phyloP scores from a whole-genome alignment of 331 rosid genomes.

The Saraca asoca region DNA sequence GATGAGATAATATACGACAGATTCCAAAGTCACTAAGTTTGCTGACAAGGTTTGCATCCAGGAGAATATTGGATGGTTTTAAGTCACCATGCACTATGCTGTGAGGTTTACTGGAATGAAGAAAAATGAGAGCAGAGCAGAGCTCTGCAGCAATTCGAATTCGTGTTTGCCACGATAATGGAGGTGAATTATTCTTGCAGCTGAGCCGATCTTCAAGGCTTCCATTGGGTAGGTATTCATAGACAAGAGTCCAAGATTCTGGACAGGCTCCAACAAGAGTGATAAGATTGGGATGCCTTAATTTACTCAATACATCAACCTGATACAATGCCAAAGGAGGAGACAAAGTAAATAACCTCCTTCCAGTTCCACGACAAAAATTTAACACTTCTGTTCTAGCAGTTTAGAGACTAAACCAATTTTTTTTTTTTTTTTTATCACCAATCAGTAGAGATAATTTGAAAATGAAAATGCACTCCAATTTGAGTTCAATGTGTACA shows the following conservation, averaged over 20 bases:
- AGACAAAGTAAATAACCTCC: constrained; percentile 24
- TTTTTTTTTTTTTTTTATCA: too few relatives aligned
- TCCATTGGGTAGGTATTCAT: constrained; percentile 86
- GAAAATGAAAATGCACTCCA: too few relatives aligned
- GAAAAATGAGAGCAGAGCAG: constrained; percentile 79
- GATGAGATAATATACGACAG: constrained; percentile 49
- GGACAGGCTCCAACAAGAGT: constrained; percentile 89
- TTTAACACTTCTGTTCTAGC: too few relatives aligned
- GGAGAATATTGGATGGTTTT: constrained; percentile 81
- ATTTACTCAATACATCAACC: constrained; percentile 77
- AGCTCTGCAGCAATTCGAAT: constrained; percentile 74
- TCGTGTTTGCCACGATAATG: constrained; percentile 84
- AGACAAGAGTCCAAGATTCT: constrained; percentile 65
- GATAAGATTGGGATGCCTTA: constrained; percentile 81
- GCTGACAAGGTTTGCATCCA: constrained; percentile 67
- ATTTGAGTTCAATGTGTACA: too few relatives aligned
- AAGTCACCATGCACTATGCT: constrained; percentile 80
- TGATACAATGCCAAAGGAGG: constrained; percentile 38
- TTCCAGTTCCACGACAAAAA: background rate
- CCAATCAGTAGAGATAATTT: too few relatives aligned
- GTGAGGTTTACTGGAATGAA: constrained; percentile 76
- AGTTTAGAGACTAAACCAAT: too few relatives aligned
- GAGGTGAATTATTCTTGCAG: constrained; percentile 63
- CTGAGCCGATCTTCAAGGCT: constrained; percentile 85
- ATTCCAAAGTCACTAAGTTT: constrained; percentile 94